Evolutionary conservation across 179 eudicot species (phyloP).

Genomic region (Spinacia oleracea): DNA sequence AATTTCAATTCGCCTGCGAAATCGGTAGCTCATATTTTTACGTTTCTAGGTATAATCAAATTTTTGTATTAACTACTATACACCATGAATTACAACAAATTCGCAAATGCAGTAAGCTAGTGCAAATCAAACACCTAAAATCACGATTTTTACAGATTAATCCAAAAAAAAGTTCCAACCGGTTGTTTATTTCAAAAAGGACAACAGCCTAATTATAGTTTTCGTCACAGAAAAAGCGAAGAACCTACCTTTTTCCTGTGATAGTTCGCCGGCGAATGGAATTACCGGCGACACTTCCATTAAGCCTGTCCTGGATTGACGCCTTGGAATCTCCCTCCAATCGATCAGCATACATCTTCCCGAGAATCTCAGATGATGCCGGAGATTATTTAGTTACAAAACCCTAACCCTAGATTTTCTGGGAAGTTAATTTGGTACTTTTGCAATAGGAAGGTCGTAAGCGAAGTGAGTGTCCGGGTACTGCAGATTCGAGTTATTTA

Average conservation of each 20-base stretch:
- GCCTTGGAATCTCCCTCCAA: constrained; percentile 29
- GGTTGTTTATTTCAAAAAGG: too few relatives aligned
- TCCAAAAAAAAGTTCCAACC: neutral
- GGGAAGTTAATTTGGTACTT: neutral
- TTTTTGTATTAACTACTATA: neutral
- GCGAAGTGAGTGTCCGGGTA: neutral
- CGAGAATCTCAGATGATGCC: neutral
- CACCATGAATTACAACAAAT: neutral
- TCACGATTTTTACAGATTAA: neutral
- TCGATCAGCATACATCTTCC: constrained; percentile 39
- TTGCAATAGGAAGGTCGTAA: neutral
- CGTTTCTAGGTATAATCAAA: neutral
- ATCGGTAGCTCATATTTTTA: neutral
- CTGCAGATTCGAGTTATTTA: neutral
- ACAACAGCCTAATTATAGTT: neutral
- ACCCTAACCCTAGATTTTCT: constrained; percentile 38
- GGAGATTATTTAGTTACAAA: neutral
- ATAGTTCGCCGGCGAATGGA: constrained; percentile 27
- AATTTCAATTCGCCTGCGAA: neutral
- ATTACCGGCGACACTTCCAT: constrained; percentile 15
- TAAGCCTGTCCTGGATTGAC: constrained; percentile 34
- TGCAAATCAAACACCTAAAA: neutral
- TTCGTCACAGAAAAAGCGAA: neutral
- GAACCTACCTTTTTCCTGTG: constrained; percentile 35
- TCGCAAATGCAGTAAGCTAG: neutral